Evolutionary conservation across 1,284 basidiomycete genomes (phyloP), one percentile per base, ranked within the genome.

Genomic region (Melampsora americana): DNA sequence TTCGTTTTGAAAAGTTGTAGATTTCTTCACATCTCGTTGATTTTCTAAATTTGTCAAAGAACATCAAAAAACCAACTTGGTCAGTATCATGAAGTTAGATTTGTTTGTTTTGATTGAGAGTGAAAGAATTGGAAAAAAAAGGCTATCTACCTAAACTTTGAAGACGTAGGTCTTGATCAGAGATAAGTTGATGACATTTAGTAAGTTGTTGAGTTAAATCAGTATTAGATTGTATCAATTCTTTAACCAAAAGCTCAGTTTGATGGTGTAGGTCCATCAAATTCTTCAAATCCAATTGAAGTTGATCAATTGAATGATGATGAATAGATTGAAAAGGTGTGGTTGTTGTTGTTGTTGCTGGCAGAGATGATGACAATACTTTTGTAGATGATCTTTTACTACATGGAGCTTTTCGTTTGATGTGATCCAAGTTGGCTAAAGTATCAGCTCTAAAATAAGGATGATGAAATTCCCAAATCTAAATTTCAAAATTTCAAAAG

Each of bases 381-480:
- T 70, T 32, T 59, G 73, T n/a, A 64, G 72, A 39, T 35, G 60
- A 44, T 26, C 68, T 88, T 71, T 88, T 87, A 14, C 88, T 86
- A 53, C 64, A 80, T 5, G 92, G 92, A 18, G 92, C 90, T 84
- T 95, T 95, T 79, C 93, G 90, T 84, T 94, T 94, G 85, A 74
- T 67, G 53, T 39, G 42, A 65, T 66, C 69, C n/a, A 74, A 30
- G 32, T 68, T 56, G 18, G 77, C 61, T 6, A 69, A 18, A 9
- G 64, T 68, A 83, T 94, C 91, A 9, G 92, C 89, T 79, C 91
- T 90, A 83, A 99, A 98, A 81, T 93, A 90, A 5, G 94, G 93
- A 83, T 98, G 95, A 69, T 91, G 89, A 83, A 99, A 99, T 39
- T 94, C 95, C 95, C 95, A 99, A 78, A 89, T 89, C 88, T 92